Conservation (phyloP, 1,284 basidiomycete genomes). For the Pseudozyma tsukubaensis region DNA sequence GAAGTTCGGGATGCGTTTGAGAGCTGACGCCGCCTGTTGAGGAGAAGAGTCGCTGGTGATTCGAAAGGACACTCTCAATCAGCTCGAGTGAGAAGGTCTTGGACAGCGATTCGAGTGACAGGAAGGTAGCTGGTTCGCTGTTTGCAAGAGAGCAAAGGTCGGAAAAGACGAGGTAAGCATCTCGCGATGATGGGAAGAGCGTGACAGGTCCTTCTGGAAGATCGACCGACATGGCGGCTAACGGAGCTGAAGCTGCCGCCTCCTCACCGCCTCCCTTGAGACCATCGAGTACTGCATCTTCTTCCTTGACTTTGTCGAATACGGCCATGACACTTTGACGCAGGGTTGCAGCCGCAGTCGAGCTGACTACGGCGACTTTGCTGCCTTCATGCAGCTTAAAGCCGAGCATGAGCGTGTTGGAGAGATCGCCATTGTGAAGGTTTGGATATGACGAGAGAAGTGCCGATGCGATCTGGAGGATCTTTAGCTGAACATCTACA, state of each 20-base stretch:
- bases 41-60: slow-evolving; percentile 85
- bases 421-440: slow-evolving; percentile 59
- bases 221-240: slow-evolving; percentile 60
- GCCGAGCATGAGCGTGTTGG: slow-evolving; percentile 81
- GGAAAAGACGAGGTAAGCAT: slow-evolving; percentile 79
- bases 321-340: slow-evolving; percentile 97
- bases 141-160: slow-evolving; percentile 66
- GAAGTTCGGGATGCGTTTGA: slow-evolving; percentile 77
- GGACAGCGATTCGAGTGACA: slow-evolving; percentile 85
- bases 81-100: slow-evolving; percentile 95
- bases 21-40: slow-evolving; percentile 7
- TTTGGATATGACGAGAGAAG: slow-evolving; percentile 57
- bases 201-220: slow-evolving; percentile 58
- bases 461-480: slow-evolving; percentile 63
- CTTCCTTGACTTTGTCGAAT: slow-evolving; percentile 89
- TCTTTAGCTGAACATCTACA: slow-evolving; percentile 67
- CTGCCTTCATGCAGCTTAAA: slow-evolving; percentile 91
- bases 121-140: slow-evolving; percentile 79
- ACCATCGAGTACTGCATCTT: slow-evolving; percentile 72
- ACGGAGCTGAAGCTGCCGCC: slow-evolving; percentile 60
- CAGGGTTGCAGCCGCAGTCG: slow-evolving; percentile 94
- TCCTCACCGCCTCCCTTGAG: slow-evolving; percentile 63
- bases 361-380: slow-evolving; percentile 93
- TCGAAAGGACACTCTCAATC: slow-evolving; percentile 95
- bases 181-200: slow-evolving; percentile 82